Percentiles rank a stretch among this genome's conserved stretches.
These are phyloP conservation scores for Cladophialophora bantiana DNA, from an alignment of 2,329 filamentous ascomycete species.

Conservation along the genomic window DNA sequence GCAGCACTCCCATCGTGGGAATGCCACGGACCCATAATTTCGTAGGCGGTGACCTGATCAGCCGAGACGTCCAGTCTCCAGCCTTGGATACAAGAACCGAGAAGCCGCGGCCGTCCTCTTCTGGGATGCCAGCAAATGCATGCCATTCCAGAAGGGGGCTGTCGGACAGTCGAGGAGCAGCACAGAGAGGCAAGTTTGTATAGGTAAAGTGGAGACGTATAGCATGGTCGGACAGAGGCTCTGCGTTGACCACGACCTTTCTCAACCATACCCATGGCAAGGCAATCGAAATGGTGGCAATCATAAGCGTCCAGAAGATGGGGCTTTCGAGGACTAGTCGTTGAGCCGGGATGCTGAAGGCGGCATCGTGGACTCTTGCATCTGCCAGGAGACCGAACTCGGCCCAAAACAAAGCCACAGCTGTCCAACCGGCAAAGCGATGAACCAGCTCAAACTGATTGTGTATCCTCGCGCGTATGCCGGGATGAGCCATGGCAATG, in stretches of 20 bases:
- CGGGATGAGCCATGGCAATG: slow-evolving; percentile 68
- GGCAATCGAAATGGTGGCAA: slow-evolving; percentile 69
- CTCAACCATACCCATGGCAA: slow-evolving; percentile 77
- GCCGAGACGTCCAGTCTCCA: slow-evolving; percentile 74
- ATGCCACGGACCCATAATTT: slow-evolving; percentile 73
- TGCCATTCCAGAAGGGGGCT: slow-evolving; percentile 75
- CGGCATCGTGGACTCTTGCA: slow-evolving; percentile 37
- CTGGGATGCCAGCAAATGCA: slow-evolving; percentile 75
- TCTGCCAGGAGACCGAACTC: slow-evolving; percentile 65
- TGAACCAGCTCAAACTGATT: slow-evolving; percentile 75
- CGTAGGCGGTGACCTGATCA: slow-evolving; percentile 67
- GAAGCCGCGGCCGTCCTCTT: slow-evolving; percentile 64
- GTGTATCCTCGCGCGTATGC: slow-evolving; percentile 68
- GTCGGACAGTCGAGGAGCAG: slow-evolving; percentile 66
- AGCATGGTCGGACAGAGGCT: slow-evolving; percentile 75
- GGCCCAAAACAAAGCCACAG: slow-evolving; percentile 70
- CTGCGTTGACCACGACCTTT: slow-evolving; percentile 69
- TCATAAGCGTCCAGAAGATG: slow-evolving; percentile 71
- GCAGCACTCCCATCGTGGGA: slow-evolving; percentile 71
- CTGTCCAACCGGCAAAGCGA: slow-evolving; percentile 75
- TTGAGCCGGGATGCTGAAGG: slow-evolving; percentile 40
- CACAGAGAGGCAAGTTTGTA: slow-evolving; percentile 64
- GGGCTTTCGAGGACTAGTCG: slow-evolving; percentile 52
- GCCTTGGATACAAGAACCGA: slow-evolving; percentile 75
- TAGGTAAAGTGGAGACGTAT: slow-evolving; percentile 74